Conservation (phyloP, 768 basidiomycete genomes). For the Leccinum subgranulosum region DNA sequence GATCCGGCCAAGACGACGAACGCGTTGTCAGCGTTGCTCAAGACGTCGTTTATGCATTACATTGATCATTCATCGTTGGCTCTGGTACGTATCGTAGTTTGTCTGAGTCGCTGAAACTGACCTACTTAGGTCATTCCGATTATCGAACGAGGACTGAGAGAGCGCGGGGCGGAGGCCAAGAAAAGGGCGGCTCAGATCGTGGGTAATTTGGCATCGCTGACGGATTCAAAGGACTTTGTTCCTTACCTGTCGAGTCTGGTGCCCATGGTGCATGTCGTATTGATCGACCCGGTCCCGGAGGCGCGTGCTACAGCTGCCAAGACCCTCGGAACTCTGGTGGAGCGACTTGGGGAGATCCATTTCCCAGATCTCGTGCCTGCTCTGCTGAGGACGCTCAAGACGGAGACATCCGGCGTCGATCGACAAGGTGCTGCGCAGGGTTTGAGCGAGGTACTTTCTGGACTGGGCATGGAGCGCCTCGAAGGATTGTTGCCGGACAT, state of each 20-base stretch:
- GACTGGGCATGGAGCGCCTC: conserved; percentile 95
- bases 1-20: conserved; percentile 89
- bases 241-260: conserved; percentile 81
- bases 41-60: conserved; percentile 96
- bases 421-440: conserved; percentile 98
- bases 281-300: conserved; percentile 97
- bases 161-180: conserved; percentile 91
- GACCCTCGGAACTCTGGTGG: conserved; percentile 93
- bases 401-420: conserved; percentile 93
- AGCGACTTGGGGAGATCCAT: conserved; percentile 88
- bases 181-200: conserved; percentile 96
- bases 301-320: conserved; percentile 97
- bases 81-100: conserved; percentile 48
- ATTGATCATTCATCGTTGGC: conserved; percentile 97
- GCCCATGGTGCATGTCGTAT: conserved; percentile 87
- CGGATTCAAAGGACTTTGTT: conserved; percentile 88
- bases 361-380: conserved; percentile 97
- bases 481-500: conserved; percentile 94
- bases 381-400: conserved; percentile 81
- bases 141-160: conserved; percentile 86
- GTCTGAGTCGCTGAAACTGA: neutral
- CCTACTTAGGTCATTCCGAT: conserved; percentile 83
- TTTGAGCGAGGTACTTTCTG: conserved; percentile 90
- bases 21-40: conserved; percentile 81
- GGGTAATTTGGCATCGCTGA: conserved; percentile 91